phyloP scores from a whole-genome alignment of 805 yeast genomes.

The Ogataea neopini region DNA sequence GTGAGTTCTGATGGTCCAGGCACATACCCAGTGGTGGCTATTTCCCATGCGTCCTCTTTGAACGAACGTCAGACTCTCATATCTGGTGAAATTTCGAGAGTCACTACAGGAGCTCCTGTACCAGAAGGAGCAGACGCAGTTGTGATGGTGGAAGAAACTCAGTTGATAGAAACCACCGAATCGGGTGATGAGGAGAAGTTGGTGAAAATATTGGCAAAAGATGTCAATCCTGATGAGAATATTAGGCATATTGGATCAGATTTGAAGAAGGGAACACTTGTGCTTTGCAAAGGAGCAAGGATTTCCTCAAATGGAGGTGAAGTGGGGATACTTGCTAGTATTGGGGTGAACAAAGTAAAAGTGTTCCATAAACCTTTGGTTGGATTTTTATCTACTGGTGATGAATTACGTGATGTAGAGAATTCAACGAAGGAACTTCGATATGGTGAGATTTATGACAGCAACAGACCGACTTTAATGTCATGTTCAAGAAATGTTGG shows the following conservation, averaged over 20 bases:
- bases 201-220: conserved; percentile 42
- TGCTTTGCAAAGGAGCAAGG: conserved; percentile 38
- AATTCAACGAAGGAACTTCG: conserved; percentile 21
- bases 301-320: conserved; percentile 50
- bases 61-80: conserved; percentile 17
- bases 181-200: conserved; percentile 45
- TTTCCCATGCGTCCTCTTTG: conserved; percentile 44
- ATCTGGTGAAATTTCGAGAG: conserved; percentile 43
- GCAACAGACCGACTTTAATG: conserved; percentile 49
- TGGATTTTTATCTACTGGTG: conserved; percentile 54
- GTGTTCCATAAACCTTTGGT: conserved; percentile 45
- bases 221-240: conserved; percentile 44
- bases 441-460: conserved; percentile 51
- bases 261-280: conserved; percentile 38
- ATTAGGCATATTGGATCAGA: conserved; percentile 52
- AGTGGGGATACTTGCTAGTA: conserved; percentile 48
- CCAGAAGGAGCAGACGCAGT: conserved; percentile 56
- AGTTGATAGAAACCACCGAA: conserved; percentile 34
- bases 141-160: conserved; percentile 55
- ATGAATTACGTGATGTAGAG: conserved; percentile 45
- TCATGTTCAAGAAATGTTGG: conserved; percentile 38
- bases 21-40: conserved; percentile 39
- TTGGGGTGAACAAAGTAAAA: conserved; percentile 41
- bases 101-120: conserved; percentile 59
- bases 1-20: conserved; percentile 47